phyloP scores from a whole-genome alignment of 495 filamentous ascomycete genomes.

The Penicillium soppii region DNA sequence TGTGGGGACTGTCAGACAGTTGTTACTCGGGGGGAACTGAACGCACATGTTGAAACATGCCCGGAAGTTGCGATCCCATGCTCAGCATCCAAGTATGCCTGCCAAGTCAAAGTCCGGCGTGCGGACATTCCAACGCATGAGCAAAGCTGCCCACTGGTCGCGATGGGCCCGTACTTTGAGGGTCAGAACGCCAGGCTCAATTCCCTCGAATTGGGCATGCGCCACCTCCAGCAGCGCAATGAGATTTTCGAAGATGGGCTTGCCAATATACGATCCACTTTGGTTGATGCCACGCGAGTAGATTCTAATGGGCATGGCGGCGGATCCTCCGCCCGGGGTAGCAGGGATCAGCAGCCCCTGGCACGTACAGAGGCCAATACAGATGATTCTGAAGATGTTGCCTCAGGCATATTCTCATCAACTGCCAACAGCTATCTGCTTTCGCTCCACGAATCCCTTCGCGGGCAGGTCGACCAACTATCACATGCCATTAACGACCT shows the following conservation, averaged over 20 bases:
- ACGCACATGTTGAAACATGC: constrained; percentile 52
- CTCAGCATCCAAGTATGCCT: constrained; percentile 56
- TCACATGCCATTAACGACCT: constrained; percentile 59
- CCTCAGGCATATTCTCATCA: constrained; percentile 30
- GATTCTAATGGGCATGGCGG: background rate
- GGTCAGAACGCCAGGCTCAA: constrained; percentile 56
- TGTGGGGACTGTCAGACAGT: constrained; percentile 55
- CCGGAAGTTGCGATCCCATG: constrained; percentile 54
- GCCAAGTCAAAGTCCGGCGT: constrained; percentile 50
- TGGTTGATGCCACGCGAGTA: constrained; percentile 36
- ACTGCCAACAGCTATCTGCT: constrained; percentile 59
- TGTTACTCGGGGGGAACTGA: constrained; percentile 48
- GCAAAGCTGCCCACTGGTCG: constrained; percentile 55
- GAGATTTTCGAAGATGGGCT: constrained; percentile 58
- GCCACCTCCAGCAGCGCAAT: constrained; percentile 56
- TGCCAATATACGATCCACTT: constrained; percentile 43
- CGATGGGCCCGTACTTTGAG: constrained; percentile 58
- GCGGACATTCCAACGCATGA: constrained; percentile 51
- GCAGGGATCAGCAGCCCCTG: constrained; percentile 3
- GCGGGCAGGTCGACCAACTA: constrained; percentile 60
- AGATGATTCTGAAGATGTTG: constrained; percentile 17
- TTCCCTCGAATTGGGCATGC: constrained; percentile 55
- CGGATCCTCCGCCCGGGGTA: constrained; percentile 1
- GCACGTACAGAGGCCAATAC: background rate
- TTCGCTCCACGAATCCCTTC: constrained; percentile 66